Evolutionary conservation across 148 eudicot genomes (phyloP).

Genomic region (Amaranthus cruentus): DNA sequence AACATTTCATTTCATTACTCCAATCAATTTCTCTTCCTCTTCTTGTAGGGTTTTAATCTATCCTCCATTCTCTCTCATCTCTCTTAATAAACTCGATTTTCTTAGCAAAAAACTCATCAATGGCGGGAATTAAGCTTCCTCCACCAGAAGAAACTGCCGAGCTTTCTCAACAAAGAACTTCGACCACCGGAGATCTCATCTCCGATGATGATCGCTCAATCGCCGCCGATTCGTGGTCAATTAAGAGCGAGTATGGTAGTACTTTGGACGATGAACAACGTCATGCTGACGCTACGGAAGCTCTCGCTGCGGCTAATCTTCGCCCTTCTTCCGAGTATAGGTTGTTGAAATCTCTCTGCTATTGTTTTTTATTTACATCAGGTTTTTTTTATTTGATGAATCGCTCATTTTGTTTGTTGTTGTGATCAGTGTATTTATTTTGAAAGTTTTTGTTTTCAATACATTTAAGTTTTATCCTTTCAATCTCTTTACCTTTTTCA

Average conservation of each 20-base stretch:
- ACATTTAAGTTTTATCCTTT: too few relatives aligned
- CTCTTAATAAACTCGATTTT: too few relatives aligned
- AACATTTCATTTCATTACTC: not conserved
- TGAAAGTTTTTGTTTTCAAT: not conserved
- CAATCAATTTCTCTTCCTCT: constrained; percentile 14
- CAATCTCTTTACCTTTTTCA: too few relatives aligned
- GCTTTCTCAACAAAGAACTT: constrained; percentile 51
- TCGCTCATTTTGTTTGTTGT: not conserved
- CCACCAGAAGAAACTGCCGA: constrained; percentile 60
- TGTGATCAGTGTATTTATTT: not conserved
- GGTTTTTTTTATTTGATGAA: constrained; percentile 4
- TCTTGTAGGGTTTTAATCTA: constrained; percentile 31
- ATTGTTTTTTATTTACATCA: not conserved
- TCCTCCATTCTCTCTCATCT: not conserved
- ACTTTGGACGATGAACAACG: constrained; percentile 95
- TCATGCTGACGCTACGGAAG: constrained; percentile 94
- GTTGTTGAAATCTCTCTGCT: constrained; percentile 23
- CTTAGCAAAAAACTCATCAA: constrained; percentile 4
- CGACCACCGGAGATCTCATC: constrained; percentile 62
- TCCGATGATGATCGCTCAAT: constrained; percentile 97
- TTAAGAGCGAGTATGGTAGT: constrained; percentile 95
- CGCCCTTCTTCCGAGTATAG: constrained; percentile 81
- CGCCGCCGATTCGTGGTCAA: constrained; percentile 98
- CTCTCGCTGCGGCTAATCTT: constrained; percentile 63
- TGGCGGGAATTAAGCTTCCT: constrained; percentile 77